A percentile compares a stretch with the other conserved stretches of the same genome.
Evolutionary conservation across 805 yeast genomes (phyloP).

Genomic region (Cyberlindnera nakhonratchasimensis): DNA sequence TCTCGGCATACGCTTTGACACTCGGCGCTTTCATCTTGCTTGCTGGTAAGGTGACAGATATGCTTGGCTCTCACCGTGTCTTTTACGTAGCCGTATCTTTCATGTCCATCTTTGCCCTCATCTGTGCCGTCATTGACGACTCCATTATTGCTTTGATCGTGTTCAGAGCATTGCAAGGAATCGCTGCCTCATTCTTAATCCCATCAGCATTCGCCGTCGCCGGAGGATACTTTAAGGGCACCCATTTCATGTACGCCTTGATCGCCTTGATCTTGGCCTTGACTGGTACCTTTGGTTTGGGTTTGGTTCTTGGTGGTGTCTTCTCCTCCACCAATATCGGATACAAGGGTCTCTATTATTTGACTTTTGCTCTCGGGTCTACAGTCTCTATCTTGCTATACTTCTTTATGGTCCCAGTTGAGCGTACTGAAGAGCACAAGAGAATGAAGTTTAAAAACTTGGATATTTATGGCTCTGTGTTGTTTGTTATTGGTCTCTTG

Average conservation of each 20-base stretch:
- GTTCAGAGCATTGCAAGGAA: slow-evolving; percentile 44
- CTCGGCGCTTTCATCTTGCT: slow-evolving; percentile 42
- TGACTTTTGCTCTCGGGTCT: slow-evolving; percentile 33
- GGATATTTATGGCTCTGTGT: slow-evolving; percentile 34
- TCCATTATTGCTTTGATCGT: slow-evolving; percentile 35
- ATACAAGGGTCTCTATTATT: slow-evolving; percentile 37
- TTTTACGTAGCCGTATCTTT: slow-evolving; percentile 27
- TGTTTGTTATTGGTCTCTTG: slow-evolving; percentile 35
- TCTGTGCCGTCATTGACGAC: slow-evolving; percentile 35
- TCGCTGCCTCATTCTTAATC: slow-evolving; percentile 39
- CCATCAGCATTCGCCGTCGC: slow-evolving; percentile 37
- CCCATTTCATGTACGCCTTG: slow-evolving; percentile 28
- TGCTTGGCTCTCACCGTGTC: slow-evolving; percentile 36
- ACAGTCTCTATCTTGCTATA: slow-evolving; percentile 24
- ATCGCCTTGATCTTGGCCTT: slow-evolving; percentile 28
- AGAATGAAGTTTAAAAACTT: slow-evolving; percentile 26
- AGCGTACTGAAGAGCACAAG: slow-evolving; percentile 24
- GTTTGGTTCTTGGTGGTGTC: slow-evolving; percentile 43
- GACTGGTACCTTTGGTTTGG: slow-evolving; percentile 36
- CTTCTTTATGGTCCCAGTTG: slow-evolving; percentile 30
- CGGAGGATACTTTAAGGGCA: slow-evolving; percentile 30
- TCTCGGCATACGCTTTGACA: slow-evolving; percentile 43
- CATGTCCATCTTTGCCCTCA: slow-evolving; percentile 30
- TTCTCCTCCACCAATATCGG: slow-evolving; percentile 37
- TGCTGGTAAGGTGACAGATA: slow-evolving; percentile 41